Conservation (phyloP, 805 yeast genomes). For the Sugiyamaella qingdaonensis region DNA sequence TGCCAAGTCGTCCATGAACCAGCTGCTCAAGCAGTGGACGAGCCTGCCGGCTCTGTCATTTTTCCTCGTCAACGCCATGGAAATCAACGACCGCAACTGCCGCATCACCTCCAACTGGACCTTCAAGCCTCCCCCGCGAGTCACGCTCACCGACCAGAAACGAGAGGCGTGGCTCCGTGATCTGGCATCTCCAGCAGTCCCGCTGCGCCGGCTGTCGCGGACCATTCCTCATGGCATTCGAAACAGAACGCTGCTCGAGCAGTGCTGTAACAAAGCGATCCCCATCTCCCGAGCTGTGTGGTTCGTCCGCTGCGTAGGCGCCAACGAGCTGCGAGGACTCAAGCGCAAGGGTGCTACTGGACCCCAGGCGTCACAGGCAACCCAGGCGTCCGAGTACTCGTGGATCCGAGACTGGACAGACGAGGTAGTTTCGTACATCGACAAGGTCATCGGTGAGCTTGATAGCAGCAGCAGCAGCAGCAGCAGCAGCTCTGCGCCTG, state of each 20-base stretch:
- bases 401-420: conserved; percentile 91
- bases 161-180: conserved; percentile 83
- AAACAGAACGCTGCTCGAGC: conserved; percentile 68
- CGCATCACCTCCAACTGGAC: conserved; percentile 47
- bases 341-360: conserved; percentile 42
- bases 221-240: conserved; percentile 89
- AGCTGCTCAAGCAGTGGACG: conserved; percentile 36
- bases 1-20: conserved; percentile 54
- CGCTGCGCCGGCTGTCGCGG: conserved; percentile 63
- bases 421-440: conserved; percentile 62
- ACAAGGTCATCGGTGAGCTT: conserved; percentile 46
- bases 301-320: conserved; percentile 84
- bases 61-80: conserved; percentile 46
- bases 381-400: conserved; percentile 39
- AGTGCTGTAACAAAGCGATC: conserved; percentile 58
- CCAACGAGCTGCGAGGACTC: conserved; percentile 64
- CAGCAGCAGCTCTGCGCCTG: no score
- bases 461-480: no score
- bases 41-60: conserved; percentile 47
- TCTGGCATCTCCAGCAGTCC: conserved; percentile 61
- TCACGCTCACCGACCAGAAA: conserved; percentile 82
- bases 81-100: conserved; percentile 43
- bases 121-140: conserved; percentile 81
- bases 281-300: conserved; percentile 84
- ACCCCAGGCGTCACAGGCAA: conserved; percentile 7